Base-by-base conservation (phyloP, 2,329 filamentous ascomycete species). In the Mollisiaceae sp. region DNA sequence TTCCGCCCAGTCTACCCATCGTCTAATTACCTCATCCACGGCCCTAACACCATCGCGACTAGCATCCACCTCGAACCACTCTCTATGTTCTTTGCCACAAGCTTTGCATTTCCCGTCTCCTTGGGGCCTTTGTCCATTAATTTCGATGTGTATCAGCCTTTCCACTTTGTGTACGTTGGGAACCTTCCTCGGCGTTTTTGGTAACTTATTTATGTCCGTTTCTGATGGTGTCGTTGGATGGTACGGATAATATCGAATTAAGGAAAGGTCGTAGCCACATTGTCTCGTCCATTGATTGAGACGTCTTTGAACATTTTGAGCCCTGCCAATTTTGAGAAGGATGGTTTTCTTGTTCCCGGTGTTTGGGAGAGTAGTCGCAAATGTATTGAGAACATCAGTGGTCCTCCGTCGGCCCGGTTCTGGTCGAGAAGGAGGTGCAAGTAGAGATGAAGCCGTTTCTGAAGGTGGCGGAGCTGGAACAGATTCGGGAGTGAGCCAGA, bases 21-120 rank as follows among this genome's bases (percentile, higher is more conserved):
- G 81, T 74, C 89, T 86, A 47, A 97, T 89, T 65, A 93, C 87
- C 70, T 91, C 88, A 78, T 92, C 89, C 11, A 92, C 86, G 32
- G 75, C 83, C 66, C 83, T 86, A 2, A 98, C 83, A 0, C 89
- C 91, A 35, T 89, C 84, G 69, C 89, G 85, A 24, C 82, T 89
- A 0, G 92, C 91, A 67, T 92, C 88, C 0, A 97, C 89, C 79
- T 96, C 91, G 76, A 99, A 99, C 94, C 94, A 99, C 80, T 99
- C 95, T 60, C 90, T 83, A 78, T 99, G 95, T 72, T 93, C 89
- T 74, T 89, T 89, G 1, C 93, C 93, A 75, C 95, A 99, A 1
- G 88, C 85, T 4, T 83, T 82, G 74, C 95, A 99, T 60, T 86
- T 85, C 75, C 66, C 86, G 50, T 62, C 79, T 67, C 1, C 86